Conservation (phyloP, 257 asterid genomes). For the Gentiana dahurica region DNA sequence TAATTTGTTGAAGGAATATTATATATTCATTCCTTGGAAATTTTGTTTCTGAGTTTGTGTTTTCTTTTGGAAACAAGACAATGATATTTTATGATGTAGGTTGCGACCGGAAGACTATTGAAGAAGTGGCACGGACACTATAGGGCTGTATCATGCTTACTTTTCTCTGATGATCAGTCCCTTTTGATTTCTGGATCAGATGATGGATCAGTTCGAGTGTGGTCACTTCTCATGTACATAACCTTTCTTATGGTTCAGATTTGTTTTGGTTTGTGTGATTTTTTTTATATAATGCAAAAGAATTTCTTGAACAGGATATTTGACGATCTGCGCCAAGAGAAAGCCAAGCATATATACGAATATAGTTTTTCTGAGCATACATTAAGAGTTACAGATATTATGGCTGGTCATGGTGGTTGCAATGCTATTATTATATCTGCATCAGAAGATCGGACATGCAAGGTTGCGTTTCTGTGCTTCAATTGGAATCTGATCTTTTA, state of each 20-base stretch:
- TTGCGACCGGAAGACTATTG: slow-evolving; percentile 69
- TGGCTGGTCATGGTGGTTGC: slow-evolving; percentile 62
- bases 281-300: background rate
- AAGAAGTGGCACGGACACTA: slow-evolving; percentile 94
- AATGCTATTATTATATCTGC: slow-evolving; percentile 77
- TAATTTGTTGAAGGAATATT: slow-evolving; percentile 16
- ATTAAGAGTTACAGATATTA: slow-evolving; percentile 67
- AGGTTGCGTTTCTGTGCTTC: slow-evolving; percentile 31
- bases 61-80: too few relatives aligned
- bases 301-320: slow-evolving; percentile 48
- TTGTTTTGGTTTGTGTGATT: slow-evolving; percentile 2
- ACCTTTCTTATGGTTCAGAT: background rate
- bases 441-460: slow-evolving; percentile 96
- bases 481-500: background rate
- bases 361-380: slow-evolving; percentile 76
- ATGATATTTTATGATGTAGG: slow-evolving; percentile 26
- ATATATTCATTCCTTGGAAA: background rate
- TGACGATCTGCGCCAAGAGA: slow-evolving; percentile 49
- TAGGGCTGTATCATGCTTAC: slow-evolving; percentile 71
- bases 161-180: slow-evolving; percentile 75
- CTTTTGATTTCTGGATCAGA: slow-evolving; percentile 85
- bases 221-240: slow-evolving; percentile 77
- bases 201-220: slow-evolving; percentile 92
- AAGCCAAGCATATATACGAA: slow-evolving; percentile 48
- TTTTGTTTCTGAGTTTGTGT: too few relatives aligned